Evolutionary conservation across 331 rosid genomes (phyloP).

Genomic region (Spiraea crenata): DNA sequence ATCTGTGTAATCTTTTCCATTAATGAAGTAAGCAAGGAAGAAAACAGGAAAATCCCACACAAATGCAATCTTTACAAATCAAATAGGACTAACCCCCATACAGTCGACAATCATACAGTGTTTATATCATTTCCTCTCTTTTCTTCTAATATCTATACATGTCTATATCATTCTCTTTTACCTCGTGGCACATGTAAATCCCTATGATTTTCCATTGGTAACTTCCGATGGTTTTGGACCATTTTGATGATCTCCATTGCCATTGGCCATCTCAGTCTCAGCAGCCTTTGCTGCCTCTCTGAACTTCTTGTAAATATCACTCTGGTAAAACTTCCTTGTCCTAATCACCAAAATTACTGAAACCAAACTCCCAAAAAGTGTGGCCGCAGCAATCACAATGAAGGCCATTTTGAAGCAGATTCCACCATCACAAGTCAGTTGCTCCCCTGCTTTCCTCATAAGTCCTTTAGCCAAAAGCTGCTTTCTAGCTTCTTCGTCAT

Average conservation of each 20-base stretch:
- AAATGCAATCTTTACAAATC: not conserved
- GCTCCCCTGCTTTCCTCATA: not conserved
- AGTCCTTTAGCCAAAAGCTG: slow-evolving; percentile 31
- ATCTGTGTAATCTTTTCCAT: not conserved
- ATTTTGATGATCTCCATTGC: not conserved
- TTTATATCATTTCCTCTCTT: not conserved
- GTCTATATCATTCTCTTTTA: not conserved
- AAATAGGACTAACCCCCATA: too few species aligned
- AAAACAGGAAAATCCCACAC: not conserved
- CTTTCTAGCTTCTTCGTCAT: slow-evolving; percentile 38
- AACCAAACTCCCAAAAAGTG: slow-evolving; percentile 31
- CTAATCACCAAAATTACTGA: slow-evolving; percentile 36
- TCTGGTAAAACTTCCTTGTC: slow-evolving; percentile 36
- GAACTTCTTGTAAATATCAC: slow-evolving; percentile 44
- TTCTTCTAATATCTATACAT: not conserved
- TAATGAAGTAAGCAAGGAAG: not conserved
- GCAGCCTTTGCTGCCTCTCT: slow-evolving; percentile 21
- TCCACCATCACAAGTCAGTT: slow-evolving; percentile 29
- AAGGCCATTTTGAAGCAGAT: slow-evolving; percentile 40
- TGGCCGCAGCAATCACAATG: slow-evolving; percentile 32
- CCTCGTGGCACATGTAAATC: not conserved
- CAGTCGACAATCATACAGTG: not conserved
- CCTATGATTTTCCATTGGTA: slow-evolving; percentile 9
- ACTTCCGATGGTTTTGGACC: slow-evolving; percentile 5
- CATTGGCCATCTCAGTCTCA: slow-evolving; percentile 20